These are phyloP conservation scores for Tolypocladium ovalisporum DNA, from an alignment of 2,329 filamentous ascomycete species.

Conservation along the genomic window DNA sequence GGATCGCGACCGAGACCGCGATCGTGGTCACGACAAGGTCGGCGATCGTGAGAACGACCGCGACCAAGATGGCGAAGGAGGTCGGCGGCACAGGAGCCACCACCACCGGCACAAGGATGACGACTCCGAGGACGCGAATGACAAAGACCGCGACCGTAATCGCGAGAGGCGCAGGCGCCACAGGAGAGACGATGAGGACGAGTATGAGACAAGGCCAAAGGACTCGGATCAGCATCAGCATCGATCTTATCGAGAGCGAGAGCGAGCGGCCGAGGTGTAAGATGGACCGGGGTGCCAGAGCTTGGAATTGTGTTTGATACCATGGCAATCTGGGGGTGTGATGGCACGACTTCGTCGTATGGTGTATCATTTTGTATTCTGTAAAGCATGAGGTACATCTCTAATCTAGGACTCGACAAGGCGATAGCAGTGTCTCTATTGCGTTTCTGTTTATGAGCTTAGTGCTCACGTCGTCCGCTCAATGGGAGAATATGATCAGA, in stretches of 20 bases:
- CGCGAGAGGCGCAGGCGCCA: constrained; percentile 11
- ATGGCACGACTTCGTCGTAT: background rate
- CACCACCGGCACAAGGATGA: constrained; percentile 22
- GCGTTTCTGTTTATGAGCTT: background rate
- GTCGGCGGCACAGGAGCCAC: constrained; percentile 16
- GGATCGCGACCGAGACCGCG: constrained; percentile 23
- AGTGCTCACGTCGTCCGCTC: background rate
- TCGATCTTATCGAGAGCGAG: constrained; percentile 10
- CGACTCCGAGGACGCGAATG: constrained; percentile 6
- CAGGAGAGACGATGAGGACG: constrained; percentile 11
- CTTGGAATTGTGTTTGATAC: background rate
- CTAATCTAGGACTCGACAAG: background rate
- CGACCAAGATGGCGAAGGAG: constrained; percentile 15
- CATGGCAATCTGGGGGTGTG: background rate
- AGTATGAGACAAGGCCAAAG: constrained; percentile 6
- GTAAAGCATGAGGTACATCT: background rate
- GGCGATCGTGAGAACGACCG: constrained; percentile 21
- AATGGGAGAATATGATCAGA: background rate
- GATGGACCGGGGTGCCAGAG: too few species aligned
- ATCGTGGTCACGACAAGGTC: constrained; percentile 20
- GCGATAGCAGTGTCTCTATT: background rate
- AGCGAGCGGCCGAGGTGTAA: constrained; percentile 4
- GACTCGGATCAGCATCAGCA: constrained; percentile 9
- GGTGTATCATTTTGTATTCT: background rate
- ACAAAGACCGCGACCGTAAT: constrained; percentile 3